These are phyloP conservation scores for Aurinia saxatilis DNA, from an alignment of 345 rosid species.

Conservation along the genomic window DNA sequence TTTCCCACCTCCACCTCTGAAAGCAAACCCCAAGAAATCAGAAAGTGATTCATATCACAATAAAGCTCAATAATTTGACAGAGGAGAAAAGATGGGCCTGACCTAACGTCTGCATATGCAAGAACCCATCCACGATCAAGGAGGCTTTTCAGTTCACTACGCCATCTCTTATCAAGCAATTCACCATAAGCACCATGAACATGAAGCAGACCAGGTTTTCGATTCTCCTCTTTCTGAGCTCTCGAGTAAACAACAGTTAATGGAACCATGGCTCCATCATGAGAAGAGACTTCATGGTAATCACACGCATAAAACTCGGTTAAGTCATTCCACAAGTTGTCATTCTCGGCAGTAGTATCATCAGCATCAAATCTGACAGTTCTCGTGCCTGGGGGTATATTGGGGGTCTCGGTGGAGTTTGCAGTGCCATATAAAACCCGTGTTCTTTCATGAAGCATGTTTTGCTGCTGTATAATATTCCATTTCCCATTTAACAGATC, in stretches of 20 bases:
- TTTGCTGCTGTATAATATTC: slow-evolving; percentile 90
- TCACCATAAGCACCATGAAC: slow-evolving; percentile 98
- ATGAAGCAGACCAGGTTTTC: slow-evolving; percentile 70
- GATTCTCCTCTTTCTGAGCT: slow-evolving; percentile 34
- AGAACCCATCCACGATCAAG: slow-evolving; percentile 97
- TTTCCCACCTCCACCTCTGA: slow-evolving; percentile 89
- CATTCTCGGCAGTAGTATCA: slow-evolving; percentile 38
- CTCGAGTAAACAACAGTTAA: slow-evolving; percentile 67
- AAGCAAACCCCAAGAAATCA: slow-evolving; percentile 6
- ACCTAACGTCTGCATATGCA: slow-evolving; percentile 98
- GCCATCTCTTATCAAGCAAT: slow-evolving; percentile 85
- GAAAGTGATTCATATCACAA: neutral
- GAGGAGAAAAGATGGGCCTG: slow-evolving; percentile 18
- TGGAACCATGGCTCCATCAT: slow-evolving; percentile 74
- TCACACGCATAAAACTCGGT: slow-evolving; percentile 88
- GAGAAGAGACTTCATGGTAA: slow-evolving; percentile 51
- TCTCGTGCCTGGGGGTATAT: slow-evolving; percentile 30
- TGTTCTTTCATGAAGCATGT: slow-evolving; percentile 90
- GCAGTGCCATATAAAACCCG: slow-evolving; percentile 70
- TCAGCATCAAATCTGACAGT: slow-evolving; percentile 31
- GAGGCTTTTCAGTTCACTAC: slow-evolving; percentile 85
- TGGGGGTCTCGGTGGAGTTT: slow-evolving; percentile 35
- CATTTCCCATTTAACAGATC: slow-evolving; percentile 75
- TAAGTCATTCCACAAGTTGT: slow-evolving; percentile 86
- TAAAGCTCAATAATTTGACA: neutral